These are phyloP conservation scores for Wickerhamomyces hampshirensis DNA, from an alignment of 805 yeast species.

Conservation along the genomic window DNA sequence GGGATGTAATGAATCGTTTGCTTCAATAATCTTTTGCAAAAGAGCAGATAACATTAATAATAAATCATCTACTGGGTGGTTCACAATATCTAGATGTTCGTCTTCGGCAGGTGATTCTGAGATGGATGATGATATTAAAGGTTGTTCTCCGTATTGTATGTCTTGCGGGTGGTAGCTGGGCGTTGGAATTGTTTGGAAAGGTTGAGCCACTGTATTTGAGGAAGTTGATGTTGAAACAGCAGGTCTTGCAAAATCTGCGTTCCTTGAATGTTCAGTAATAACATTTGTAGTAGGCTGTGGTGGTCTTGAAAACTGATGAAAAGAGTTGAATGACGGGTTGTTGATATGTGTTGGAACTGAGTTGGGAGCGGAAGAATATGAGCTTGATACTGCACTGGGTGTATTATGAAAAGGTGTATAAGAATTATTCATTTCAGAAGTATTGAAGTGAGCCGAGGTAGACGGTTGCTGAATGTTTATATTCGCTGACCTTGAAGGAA, in stretches of 20 bases:
- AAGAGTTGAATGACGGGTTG: constrained; percentile 16
- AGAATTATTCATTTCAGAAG: constrained; percentile 21
- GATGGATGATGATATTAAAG: constrained; percentile 1
- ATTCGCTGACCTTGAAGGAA: constrained; percentile 19
- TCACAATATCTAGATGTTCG: constrained; percentile 52
- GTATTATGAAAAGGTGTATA: constrained; percentile 39
- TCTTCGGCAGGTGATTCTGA: not conserved
- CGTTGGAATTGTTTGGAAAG: constrained; percentile 1
- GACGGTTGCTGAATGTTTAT: constrained; percentile 23
- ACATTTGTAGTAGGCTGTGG: constrained; percentile 52
- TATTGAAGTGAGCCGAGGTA: constrained; percentile 27
- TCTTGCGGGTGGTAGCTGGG: constrained; percentile 13
- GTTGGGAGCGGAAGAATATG: constrained; percentile 33
- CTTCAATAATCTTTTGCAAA: constrained; percentile 80
- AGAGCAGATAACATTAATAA: constrained; percentile 81
- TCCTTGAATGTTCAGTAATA: constrained; percentile 10
- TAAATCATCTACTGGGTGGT: constrained; percentile 76
- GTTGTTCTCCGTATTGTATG: constrained; percentile 9
- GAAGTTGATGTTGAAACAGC: constrained; percentile 5
- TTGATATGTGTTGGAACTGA: constrained; percentile 19
- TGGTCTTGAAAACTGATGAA: constrained; percentile 30
- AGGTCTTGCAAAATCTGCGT: constrained; percentile 18
- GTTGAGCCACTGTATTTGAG: constrained; percentile 9
- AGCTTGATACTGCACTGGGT: constrained; percentile 44
- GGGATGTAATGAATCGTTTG: constrained; percentile 80